Base-by-base conservation (phyloP, 345 rosid genomes). In the Aurinia saxatilis region DNA sequence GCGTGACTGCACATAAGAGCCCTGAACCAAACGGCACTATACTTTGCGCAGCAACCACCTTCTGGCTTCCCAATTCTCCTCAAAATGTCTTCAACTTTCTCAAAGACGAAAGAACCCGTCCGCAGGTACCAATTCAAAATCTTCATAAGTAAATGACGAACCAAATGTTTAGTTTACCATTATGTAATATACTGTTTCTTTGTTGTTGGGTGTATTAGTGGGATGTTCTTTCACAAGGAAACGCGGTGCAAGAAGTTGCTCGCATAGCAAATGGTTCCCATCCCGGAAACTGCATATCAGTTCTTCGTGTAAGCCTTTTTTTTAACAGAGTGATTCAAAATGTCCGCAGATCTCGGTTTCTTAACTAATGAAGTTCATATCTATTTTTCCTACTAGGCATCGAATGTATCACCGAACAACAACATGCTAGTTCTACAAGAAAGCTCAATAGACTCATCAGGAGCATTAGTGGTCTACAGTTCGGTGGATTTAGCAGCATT, bases 341-440 rank as follows among this genome's bases (percentile, higher is more conserved):
- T 16, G 4, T 3, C 6, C 36, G 27, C 11, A 23, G 6, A 58
- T 50, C 21, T 44, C 17, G 2, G 49, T 46, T 38, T 30, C 17
- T 31, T 63, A 50, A 7, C 48, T 57, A 13, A 50, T n/a, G 54
- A 27, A 17, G 12, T 9, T 7, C 47, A n/a, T 14, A 29, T 18
- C 10, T 7, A 2, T 8, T 11, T 7, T 25, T 37, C 7, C 10
- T 34, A 15, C 19, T 35, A 93, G 99, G 99, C 95, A 29, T 78
- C 76, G 10, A 90, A 79, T 70, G 75, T 80, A 10, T 74, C 96
- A 58, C 92, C 87, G 73, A 87, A 83, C 79, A 65, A 82, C 53
- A 92, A 83, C 64, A 93, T 90, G 99, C 39, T 93, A 47, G 82
- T 93, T 59, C 96, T 93, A 31, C 99, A 93, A 78, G 99, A 93